Percentiles rank a stretch among this genome's conserved stretches.
phyloP scores from a whole-genome alignment of 75 land plant species.

The Cunninghamia lanceolata region DNA sequence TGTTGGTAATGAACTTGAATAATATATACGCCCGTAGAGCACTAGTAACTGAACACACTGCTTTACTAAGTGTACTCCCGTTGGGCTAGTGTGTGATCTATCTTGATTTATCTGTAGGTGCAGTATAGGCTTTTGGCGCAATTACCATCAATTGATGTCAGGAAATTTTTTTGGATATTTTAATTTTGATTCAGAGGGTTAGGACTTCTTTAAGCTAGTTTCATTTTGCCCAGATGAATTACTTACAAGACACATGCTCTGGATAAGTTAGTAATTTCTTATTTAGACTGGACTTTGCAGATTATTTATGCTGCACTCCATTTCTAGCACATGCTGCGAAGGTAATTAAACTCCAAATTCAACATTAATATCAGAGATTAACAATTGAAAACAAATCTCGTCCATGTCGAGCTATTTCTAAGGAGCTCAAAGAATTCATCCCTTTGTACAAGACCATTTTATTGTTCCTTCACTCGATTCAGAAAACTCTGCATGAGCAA shows the following conservation, averaged over 20 bases:
- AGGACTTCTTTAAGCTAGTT: neutral
- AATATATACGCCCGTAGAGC: neutral
- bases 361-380: neutral
- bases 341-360: neutral
- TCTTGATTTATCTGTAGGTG: neutral
- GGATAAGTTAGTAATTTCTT: neutral
- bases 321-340: neutral
- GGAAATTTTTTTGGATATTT: neutral
- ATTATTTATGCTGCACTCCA: neutral
- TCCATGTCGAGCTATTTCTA: neutral
- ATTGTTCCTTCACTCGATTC: neutral
- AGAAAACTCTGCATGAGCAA: neutral
- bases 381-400: neutral
- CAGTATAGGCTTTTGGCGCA: neutral
- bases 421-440: neutral
- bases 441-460: neutral
- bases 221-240: neutral
- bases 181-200: neutral
- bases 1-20: conserved; percentile 34
- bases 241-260: neutral
- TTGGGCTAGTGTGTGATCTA: neutral
- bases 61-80: neutral
- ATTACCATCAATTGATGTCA: neutral
- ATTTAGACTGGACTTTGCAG: neutral
- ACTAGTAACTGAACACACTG: neutral